These are phyloP conservation scores for Penicillium concentricum DNA, from an alignment of 2,329 filamentous ascomycete species.

Conservation along the genomic window DNA sequence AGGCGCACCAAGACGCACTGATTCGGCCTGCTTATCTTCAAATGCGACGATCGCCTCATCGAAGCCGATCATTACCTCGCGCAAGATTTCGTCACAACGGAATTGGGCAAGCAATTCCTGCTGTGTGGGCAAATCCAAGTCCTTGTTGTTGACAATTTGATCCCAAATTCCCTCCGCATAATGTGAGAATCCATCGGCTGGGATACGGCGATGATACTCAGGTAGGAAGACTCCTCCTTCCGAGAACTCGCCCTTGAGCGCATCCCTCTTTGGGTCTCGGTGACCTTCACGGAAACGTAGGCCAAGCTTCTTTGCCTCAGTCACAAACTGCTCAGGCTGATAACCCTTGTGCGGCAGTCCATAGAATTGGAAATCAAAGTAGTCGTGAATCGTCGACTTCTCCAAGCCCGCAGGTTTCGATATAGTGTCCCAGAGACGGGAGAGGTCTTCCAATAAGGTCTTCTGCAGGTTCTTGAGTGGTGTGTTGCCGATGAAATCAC, in stretches of 20 bases:
- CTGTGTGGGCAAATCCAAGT: conserved; percentile 92
- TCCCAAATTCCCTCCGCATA: conserved; percentile 97
- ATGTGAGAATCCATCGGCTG: conserved; percentile 91
- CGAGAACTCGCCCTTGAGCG: conserved; percentile 66
- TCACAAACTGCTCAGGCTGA: conserved; percentile 84
- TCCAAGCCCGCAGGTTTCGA: conserved; percentile 90
- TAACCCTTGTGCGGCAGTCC: conserved; percentile 95
- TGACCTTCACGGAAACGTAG: conserved; percentile 80
- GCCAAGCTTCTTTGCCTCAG: conserved; percentile 76
- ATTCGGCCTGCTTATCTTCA: conserved; percentile 80
- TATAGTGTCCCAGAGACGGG: conserved; percentile 87
- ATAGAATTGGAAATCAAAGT: conserved; percentile 97
- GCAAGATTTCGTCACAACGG: conserved; percentile 92
- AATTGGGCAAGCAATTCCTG: conserved; percentile 97
- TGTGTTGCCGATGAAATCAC: conserved; percentile 90
- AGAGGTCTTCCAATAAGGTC: conserved; percentile 85
- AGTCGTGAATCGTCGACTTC: conserved; percentile 86
- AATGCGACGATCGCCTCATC: conserved; percentile 78
- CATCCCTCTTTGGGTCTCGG: conserved; percentile 63
- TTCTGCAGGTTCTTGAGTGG: conserved; percentile 86
- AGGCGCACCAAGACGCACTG: conserved; percentile 68
- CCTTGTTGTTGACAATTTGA: conserved; percentile 98
- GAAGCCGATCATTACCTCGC: conserved; percentile 81
- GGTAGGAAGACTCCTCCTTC: conserved; percentile 83
- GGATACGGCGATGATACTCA: conserved; percentile 93